Conservation (phyloP, 257 asterid species). For the Petunia secreta region DNA sequence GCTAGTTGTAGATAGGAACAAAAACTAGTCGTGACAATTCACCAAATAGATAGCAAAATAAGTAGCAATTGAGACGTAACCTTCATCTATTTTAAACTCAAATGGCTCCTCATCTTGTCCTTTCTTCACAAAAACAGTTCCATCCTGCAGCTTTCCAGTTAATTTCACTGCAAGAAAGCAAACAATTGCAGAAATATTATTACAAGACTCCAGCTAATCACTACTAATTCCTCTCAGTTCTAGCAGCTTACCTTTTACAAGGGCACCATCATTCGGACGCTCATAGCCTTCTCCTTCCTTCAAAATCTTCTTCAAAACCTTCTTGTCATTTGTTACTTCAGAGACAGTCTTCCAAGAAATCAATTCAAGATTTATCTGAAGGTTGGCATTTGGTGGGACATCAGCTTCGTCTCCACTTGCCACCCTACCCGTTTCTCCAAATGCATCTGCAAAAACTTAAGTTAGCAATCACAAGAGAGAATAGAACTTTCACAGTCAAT, state of each 20-base stretch:
- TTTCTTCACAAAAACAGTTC: conserved; percentile 51
- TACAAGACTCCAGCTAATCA: neutral
- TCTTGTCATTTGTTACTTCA: conserved; percentile 48
- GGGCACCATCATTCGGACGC: conserved; percentile 46
- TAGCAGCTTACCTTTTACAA: conserved; percentile 45
- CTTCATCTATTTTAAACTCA: conserved; percentile 63
- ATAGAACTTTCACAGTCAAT: neutral
- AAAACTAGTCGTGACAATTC: neutral
- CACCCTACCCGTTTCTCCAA: conserved; percentile 53
- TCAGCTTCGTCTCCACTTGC: conserved; percentile 25
- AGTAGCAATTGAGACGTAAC: conserved; percentile 26
- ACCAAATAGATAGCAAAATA: neutral
- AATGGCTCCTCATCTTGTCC: conserved; percentile 47
- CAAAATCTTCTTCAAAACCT: conserved; percentile 51
- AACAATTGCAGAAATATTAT: neutral
- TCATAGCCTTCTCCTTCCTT: conserved; percentile 68
- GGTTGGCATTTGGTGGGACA: conserved; percentile 53
- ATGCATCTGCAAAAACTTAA: conserved; percentile 47
- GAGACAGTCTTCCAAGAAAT: conserved; percentile 57
- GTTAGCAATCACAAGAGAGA: conserved; percentile 23
- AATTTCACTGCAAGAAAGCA: conserved; percentile 46
- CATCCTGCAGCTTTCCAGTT: conserved; percentile 53
- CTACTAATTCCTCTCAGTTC: neutral
- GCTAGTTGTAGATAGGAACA: neutral
- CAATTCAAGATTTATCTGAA: conserved; percentile 50